Evolutionary conservation across 2,329 filamentous ascomycete species (phyloP), one percentile per base, ranked within the genome.

Genomic region (Pezicula carpinea): DNA sequence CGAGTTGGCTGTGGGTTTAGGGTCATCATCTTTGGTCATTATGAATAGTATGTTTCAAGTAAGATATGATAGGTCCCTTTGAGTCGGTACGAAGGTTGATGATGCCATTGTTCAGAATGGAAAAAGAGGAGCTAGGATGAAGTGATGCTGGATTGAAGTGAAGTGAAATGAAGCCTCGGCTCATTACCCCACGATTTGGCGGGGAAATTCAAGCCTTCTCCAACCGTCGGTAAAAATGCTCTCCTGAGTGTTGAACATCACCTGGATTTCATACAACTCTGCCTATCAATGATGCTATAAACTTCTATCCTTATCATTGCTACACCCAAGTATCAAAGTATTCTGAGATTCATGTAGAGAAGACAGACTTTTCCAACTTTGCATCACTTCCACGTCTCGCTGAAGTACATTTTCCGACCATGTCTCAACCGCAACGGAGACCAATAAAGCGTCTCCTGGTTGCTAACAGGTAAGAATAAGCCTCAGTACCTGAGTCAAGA

Each of bases 371-470:
- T 29, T 29, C 26, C 26, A 29, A 29, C 4, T 29, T 11, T 29
- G 8, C 26, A 8, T 29, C 10, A 29, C 13, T 29, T 29, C 6
- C 26, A 6, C 8, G 10, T 29, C 26, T 29, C 26, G 10, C 26
- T 29, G 10, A 29, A 29, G 13, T 3, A 29, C 26, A 3, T 29
- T 29, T 11, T 29, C 1, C 26, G 10, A 39, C 11, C 6, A 55
- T 48, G 47, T 13, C 36, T 14, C 21, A 32, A 15, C 32, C 33
- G 33, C 26, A 31, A 23, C 22, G 17, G 29, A 46, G 61, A 18
- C 64, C 66, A 1, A 75, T 80, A 43, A 70, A 68, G 46, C 70
- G 73, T 19, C 67, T 80, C 5, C 66, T 81, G 5, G 60, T 80
- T 42, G 72, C 74, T 15, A 80, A 80, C 54, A 73, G 74, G 75